Evolutionary conservation across 1,284 basidiomycete genomes (phyloP), one percentile per base, ranked within the genome.

Genomic region (Dichomitus squalens): DNA sequence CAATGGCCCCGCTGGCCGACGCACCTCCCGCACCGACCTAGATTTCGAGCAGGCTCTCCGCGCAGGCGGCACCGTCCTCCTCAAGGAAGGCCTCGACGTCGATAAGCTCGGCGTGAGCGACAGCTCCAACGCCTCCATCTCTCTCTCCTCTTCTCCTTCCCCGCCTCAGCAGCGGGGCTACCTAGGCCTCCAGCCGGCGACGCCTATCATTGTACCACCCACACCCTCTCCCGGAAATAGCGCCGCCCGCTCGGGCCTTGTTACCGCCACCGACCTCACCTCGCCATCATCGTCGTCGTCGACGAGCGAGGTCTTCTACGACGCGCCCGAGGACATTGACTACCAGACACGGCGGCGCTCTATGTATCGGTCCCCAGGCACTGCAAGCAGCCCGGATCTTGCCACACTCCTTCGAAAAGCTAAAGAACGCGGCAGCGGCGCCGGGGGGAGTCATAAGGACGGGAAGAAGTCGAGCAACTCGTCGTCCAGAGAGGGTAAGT

Each of bases 371-470:
- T 88, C 90, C n/a, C 79, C 89, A 7, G 93, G 93, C 48, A 94
- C 92, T 2, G 90, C 92, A 23, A 92, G 90, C 65, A 93, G 90
- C 65, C 93, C 94, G 23, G 93, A 96, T 73, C 79, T 96, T 23
- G 90, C 91, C 4, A 93, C 91, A 2, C 79, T 95, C 54, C 75
- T 94, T 52, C 82, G 88, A 60, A 93, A 93, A 74, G 87, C 89
- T 34, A 90, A 87, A 72, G 88, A 89, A 66, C 79, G 81, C 47
- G 84, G 84, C 34, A 70, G 61, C 67, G 70, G 61, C 29, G n/a
- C n/a, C 7, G 65, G 70, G 59, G 61, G 55, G 39, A 76, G 74
- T n/a, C 29, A 27, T 59, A 75, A 72, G 63, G 80, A 82, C 61
- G 80, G 76, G 65, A 71, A 75, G 57, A 70, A 73, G 40, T 79